Base-by-base conservation (phyloP, 2,329 filamentous ascomycete species). In the Xylariales sp. region DNA sequence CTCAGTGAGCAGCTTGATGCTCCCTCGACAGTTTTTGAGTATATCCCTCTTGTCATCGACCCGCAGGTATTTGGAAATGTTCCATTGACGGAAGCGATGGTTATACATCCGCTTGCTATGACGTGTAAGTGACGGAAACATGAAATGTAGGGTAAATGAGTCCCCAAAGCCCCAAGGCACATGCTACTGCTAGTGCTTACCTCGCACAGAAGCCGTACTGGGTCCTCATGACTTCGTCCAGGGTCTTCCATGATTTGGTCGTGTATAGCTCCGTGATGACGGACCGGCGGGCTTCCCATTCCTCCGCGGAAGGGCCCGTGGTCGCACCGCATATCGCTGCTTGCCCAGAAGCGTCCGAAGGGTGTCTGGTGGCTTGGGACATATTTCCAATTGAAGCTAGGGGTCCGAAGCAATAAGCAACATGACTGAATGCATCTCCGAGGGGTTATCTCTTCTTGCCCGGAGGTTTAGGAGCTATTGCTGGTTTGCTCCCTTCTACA, bases 41-140 rank as follows among this genome's bases (percentile, higher is more conserved):
- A 39, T 18, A 6, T 19, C 24, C 7, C 19, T n/a, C 36, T 39
- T 39, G 4, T 39, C 36, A n/a, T 15, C 19, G 15, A 16, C 14
- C 10, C 31, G 29, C 14, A 39, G 25, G 31, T 39, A 39, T 27
- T 39, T 39, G 4, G 24, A 12, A 14, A 29, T 31, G 10, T 19
- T 19, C 36, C 36, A 39, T 9, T 29, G 24, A 16, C 25, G 25
- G 15, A 39, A 39, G 15, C 36, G 36, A 15, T 39, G 36, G 12
- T 39, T 39, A n/a, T 39, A 39, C 36, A 39, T 39, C 16, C 36
- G 36, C 18, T 39, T 39, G 36, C 36, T 39, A n/a, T 20, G 24
- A 8, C 24, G 24, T 27, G n/a, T 27, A 8, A 27, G n/a, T 27
- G 8, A 27, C n/a, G 8, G n/a, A n/a, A 27, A 27, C 24, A 27